Conservation (phyloP, 306 rosid genomes). For the Corylus heterophylla region DNA sequence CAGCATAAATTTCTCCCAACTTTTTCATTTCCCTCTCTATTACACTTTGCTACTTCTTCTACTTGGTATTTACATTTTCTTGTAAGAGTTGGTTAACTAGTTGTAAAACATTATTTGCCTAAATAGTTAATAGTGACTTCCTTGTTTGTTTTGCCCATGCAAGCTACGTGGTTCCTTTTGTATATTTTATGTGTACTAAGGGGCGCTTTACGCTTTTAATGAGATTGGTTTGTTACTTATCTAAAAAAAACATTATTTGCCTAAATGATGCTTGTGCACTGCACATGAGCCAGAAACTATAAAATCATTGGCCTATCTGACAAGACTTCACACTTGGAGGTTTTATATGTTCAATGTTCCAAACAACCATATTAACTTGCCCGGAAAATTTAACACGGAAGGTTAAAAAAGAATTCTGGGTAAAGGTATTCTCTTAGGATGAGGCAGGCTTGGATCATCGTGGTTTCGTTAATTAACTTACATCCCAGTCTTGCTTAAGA, state of each 20-base stretch:
- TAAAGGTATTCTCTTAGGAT: not conserved
- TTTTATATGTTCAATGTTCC: not conserved
- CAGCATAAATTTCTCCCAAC: constrained; percentile 4
- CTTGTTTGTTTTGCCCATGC: no score
- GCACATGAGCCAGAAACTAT: not conserved
- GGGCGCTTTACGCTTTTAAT: no score
- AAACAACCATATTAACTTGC: not conserved
- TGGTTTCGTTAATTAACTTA: not conserved
- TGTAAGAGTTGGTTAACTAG: not conserved
- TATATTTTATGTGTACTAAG: no score
- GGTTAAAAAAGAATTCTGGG: not conserved
- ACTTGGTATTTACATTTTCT: constrained; percentile 6
- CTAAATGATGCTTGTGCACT: not conserved
- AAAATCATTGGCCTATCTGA: not conserved
- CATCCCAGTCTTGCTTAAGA: not conserved
- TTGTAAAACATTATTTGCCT: constrained; percentile 4
- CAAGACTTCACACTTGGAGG: not conserved
- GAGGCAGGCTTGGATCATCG: not conserved
- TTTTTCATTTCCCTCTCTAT: not conserved
- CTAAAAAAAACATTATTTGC: not conserved
- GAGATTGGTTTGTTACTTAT: no score
- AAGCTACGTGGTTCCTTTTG: no score
- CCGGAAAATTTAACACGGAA: not conserved
- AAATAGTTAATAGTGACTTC: not conserved
- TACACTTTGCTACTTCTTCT: not conserved